Evolutionary conservation across 345 rosid genomes (phyloP), one percentile per base, ranked within the genome.

Genomic region (Clarkia xantiana): DNA sequence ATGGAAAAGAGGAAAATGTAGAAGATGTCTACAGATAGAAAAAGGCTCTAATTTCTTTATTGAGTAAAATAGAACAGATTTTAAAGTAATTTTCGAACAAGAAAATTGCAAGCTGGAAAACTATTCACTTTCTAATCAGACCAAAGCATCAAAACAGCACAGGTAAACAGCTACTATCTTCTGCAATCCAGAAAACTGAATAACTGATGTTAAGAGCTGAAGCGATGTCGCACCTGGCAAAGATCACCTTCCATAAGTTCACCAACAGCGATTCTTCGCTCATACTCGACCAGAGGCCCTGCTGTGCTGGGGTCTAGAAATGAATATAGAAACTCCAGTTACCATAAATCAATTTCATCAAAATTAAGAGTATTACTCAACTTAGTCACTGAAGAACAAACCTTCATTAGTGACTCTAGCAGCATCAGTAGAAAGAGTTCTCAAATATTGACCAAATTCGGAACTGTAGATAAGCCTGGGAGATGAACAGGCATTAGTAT

Each of bases 261-360:
- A 49, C 96, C 80, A 0, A 67, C 71, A 42, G 68, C 74, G 58
- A 87, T 81, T 66, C 95, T 67, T 64, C 84, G 70, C 49, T 84
- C 84, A 58, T 91, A 91, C 81, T 86, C 98, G 41, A 81, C 80
- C 17, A 81, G 76, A 0, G 98, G 98, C 36, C 98, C 98, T 29
- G 64, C 83, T 64, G 57, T 66, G 23, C 47, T 68, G 54, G 45
- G 66, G 53, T 80, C 96, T 83, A 44, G 34, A 63, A 62, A 7
- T 16, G 11, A 43, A 49, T 14, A 11, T 1, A 42, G n/a, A 25
- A 9, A 18, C 12, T 20, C 9, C 16, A 14, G 11, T 11, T 20
- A 7, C 9, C 36, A 29, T 22, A 22, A 22, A 22, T 22, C 36
- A 7, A 29, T 3, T 29, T 22, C 18, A 43, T 10, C 15, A 23